Conservation (phyloP, 2,329 filamentous ascomycete species). For the Huntiella savannae region DNA sequence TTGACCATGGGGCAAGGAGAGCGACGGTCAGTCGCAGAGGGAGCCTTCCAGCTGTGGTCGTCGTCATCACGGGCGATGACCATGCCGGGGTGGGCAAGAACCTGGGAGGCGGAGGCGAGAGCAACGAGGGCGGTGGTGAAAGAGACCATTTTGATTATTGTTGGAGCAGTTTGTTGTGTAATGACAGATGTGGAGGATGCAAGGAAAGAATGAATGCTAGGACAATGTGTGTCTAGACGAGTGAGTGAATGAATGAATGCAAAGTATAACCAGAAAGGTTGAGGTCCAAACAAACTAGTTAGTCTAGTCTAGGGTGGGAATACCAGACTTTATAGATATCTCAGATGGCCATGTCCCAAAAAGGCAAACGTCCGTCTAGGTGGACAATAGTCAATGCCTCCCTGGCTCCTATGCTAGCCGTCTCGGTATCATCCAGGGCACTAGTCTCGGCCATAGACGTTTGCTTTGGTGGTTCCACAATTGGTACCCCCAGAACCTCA, state of each 20-base stretch:
- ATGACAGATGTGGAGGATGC: neutral
- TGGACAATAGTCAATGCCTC: too few species aligned
- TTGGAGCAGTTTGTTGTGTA: neutral
- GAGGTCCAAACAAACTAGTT: neutral
- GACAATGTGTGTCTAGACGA: neutral
- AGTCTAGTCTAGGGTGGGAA: too few species aligned
- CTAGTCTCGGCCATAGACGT: too few species aligned
- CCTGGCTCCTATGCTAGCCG: too few species aligned
- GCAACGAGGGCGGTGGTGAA: slow-evolving; percentile 5
- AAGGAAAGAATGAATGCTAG: slow-evolving; percentile 3
- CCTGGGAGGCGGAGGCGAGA: slow-evolving; percentile 6
- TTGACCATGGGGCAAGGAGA: slow-evolving; percentile 15
- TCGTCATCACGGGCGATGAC: neutral
- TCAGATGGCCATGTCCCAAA: too few species aligned
- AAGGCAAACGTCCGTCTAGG: too few species aligned
- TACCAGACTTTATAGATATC: too few species aligned
- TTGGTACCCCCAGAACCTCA: too few species aligned
- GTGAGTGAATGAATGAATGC: slow-evolving; percentile 1
- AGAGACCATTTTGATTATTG: slow-evolving; percentile 4
- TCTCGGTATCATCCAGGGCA: too few species aligned
- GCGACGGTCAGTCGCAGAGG: slow-evolving; percentile 9
- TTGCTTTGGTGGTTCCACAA: too few species aligned
- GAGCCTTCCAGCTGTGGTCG: slow-evolving; percentile 11
- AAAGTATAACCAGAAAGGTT: slow-evolving; percentile 5
- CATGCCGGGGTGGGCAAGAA: slow-evolving; percentile 6